These are phyloP conservation scores for Colletotrichum sp. DNA, from an alignment of 2,329 filamentous ascomycete species.

Conservation along the genomic window DNA sequence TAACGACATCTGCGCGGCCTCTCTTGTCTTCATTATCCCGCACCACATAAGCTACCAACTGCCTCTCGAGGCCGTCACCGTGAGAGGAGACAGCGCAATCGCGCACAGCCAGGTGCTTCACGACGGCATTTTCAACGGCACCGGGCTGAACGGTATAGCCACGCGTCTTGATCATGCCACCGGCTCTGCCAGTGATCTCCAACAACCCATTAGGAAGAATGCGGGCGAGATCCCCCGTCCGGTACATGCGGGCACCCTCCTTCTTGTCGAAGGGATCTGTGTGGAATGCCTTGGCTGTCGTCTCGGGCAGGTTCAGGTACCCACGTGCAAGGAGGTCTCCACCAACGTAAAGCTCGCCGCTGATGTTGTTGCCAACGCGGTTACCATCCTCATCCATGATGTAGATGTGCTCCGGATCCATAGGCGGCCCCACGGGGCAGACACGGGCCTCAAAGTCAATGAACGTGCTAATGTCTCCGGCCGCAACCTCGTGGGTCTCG, in stretches of 20 bases:
- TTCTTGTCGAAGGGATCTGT: constrained; percentile 66
- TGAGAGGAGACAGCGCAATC: constrained; percentile 76
- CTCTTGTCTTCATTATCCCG: constrained; percentile 64
- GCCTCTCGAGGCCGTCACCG: constrained; percentile 76
- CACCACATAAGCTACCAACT: constrained; percentile 79
- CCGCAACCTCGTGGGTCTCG: constrained; percentile 82
- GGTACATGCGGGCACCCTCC: constrained; percentile 72
- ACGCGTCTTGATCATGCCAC: constrained; percentile 81
- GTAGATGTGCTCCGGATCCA: constrained; percentile 73
- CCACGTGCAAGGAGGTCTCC: constrained; percentile 76
- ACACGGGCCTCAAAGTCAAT: constrained; percentile 67
- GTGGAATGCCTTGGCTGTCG: constrained; percentile 74
- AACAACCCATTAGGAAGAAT: constrained; percentile 70
- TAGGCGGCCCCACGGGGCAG: constrained; percentile 75
- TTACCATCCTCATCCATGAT: constrained; percentile 74
- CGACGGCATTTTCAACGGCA: constrained; percentile 76
- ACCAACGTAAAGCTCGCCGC: constrained; percentile 78
- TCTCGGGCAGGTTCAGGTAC: constrained; percentile 81
- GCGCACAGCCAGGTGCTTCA: constrained; percentile 71
- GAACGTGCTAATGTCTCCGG: constrained; percentile 75
- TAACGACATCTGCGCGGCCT: constrained; percentile 65
- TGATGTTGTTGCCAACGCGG: constrained; percentile 64
- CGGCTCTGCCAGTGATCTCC: constrained; percentile 78
- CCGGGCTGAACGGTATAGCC: constrained; percentile 80
- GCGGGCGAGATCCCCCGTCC: constrained; percentile 74